Base-by-base conservation (phyloP, 352 stramenopile genomes). In the Globisporangium okanoganense region DNA sequence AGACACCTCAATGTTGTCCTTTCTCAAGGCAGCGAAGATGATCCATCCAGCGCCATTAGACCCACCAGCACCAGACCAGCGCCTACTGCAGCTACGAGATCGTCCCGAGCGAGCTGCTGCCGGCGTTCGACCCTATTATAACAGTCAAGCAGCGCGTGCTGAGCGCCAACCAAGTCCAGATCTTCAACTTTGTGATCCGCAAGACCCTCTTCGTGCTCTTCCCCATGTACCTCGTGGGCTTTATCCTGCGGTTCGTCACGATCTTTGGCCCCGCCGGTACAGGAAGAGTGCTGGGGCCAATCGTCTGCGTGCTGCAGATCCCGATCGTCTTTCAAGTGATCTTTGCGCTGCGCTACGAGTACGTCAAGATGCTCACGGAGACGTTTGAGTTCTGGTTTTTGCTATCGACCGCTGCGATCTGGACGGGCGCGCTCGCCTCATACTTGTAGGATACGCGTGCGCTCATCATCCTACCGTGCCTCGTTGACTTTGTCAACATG, bases 341-440 rank as follows among this genome's bases (percentile, higher is more conserved):
- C n/a, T 45, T 61, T 2, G n/a, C 51, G 41, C 35, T 65, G 22
- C 63, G 58, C 9, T 50, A 43, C 25, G 63, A 61, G 25, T 58
- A 61, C 58, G 31, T 61, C 9, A 47, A 49, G 24, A 33, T 69
- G 27, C 36, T 66, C 22, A n/a, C 20, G 3, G 12, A 10, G 10
- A 65, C 57, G 12, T 69, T 62, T 35, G 50, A 69, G 22, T 62
- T 69, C 31, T 59, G 49, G 50, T 61, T 65, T 22, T 43, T 66
- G 18, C 4, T 38, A 1, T 16, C 54, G 14, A 65, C 16, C 4
- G 51, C 35, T 6, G 48, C 36, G 40, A 61, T 65, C 14, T 69
- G 57, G 63, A 33, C 38, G 1, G 3, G 51, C 2, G 14, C 49
- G 14, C 43, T 61, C 16, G 25, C 25, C 14, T 41, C 38, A 7